These are phyloP conservation scores for Pseudozyma hubeiensis DNA, from an alignment of 1,284 basidiomycete species.

Conservation along the genomic window DNA sequence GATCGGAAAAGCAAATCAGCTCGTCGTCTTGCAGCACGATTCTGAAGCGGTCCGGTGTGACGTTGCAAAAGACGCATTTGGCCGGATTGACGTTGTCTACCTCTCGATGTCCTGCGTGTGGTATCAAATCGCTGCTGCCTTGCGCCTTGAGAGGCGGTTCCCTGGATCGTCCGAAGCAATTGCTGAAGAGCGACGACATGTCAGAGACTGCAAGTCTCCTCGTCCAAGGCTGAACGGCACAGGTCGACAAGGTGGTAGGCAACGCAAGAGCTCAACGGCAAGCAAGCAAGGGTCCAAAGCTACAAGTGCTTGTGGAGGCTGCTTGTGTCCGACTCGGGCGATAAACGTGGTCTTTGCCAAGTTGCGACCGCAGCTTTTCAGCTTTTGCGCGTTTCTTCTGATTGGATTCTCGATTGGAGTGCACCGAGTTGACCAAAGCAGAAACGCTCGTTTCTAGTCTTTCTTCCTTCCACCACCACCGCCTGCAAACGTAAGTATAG, in stretches of 20 bases:
- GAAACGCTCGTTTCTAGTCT: not conserved
- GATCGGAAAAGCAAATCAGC: conserved; percentile 77
- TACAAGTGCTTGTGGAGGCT: no score
- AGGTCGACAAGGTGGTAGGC: no score
- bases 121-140: not conserved
- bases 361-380: conserved; percentile 8
- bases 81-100: conserved; percentile 40
- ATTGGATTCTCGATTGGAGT: not conserved
- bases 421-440: conserved; percentile 5
- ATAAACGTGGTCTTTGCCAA: no score
- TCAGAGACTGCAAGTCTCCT: not conserved
- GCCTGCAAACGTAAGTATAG: conserved; percentile 26
- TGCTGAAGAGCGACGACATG: conserved; percentile 28
- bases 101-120: conserved; percentile 19
- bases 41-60: conserved; percentile 73
- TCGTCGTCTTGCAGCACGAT: conserved; percentile 76
- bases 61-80: conserved; percentile 75
- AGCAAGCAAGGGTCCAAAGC: no score
- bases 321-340: no score
- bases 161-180: conserved; percentile 24
- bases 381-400: not conserved
- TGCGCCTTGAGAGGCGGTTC: not conserved
- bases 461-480: conserved; percentile 16
- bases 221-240: no score
- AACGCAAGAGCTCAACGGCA: no score